These are phyloP conservation scores for Mortierella claussenii DNA, from an alignment of 192 early-diverging fungal genomes.

Conservation along the genomic window DNA sequence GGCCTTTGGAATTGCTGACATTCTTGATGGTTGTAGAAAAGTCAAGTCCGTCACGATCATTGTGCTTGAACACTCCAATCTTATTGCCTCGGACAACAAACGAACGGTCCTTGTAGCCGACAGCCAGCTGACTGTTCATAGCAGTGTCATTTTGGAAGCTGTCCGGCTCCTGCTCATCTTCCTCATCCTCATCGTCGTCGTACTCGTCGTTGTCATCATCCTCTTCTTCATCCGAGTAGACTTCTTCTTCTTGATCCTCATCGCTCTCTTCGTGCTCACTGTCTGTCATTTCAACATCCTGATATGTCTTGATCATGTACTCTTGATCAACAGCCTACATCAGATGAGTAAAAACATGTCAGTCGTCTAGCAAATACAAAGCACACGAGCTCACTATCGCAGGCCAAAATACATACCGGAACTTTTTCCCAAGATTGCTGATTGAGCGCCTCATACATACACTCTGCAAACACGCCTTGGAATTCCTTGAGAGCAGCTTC, in stretches of 20 bases:
- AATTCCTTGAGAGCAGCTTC: conserved; percentile 63
- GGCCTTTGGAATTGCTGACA: conserved; percentile 67
- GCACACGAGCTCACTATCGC: background rate
- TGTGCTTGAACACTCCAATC: conserved; percentile 91
- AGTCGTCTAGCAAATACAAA: background rate
- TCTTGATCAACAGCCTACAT: conserved; percentile 69
- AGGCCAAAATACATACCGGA: conserved; percentile 39
- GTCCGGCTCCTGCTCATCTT: conserved; percentile 38
- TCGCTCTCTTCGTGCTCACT: conserved; percentile 7
- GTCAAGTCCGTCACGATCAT: conserved; percentile 75
- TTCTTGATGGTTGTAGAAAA: conserved; percentile 86
- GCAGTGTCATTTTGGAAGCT: conserved; percentile 41
- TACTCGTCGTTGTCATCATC: conserved; percentile 9
- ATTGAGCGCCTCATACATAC: conserved; percentile 82
- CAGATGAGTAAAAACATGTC: background rate
- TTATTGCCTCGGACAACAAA: conserved; percentile 90
- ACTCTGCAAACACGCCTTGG: conserved; percentile 73
- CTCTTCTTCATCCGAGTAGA: conserved; percentile 39
- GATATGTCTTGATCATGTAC: conserved; percentile 79
- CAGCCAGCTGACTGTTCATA: conserved; percentile 83
- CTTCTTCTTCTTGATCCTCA: background rate
- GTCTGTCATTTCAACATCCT: conserved; percentile 74
- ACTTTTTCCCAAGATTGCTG: conserved; percentile 71
- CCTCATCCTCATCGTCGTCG: conserved; percentile 9
- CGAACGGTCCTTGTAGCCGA: conserved; percentile 89